phyloP scores from a whole-genome alignment of 306 rosid species.

The Purshia tridentata region DNA sequence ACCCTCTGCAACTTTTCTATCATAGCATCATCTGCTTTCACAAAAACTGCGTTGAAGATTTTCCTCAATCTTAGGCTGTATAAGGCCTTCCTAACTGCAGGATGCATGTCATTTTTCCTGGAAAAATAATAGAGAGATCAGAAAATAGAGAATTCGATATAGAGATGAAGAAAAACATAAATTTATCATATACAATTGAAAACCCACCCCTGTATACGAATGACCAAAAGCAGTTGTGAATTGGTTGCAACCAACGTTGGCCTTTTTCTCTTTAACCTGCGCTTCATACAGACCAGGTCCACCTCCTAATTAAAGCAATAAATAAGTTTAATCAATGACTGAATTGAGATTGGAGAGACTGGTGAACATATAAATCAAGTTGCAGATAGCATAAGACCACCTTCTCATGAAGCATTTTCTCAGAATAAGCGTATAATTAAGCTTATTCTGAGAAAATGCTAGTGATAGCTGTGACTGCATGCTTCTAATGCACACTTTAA shows the following conservation, averaged over 20 bases:
- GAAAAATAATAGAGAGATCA: background rate
- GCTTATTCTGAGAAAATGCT: too few species aligned
- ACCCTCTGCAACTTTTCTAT: constrained; percentile 66
- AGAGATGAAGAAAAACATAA: background rate
- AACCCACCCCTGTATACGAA: constrained; percentile 77
- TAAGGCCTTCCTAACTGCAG: constrained; percentile 55
- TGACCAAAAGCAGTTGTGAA: constrained; percentile 52
- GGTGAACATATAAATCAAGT: background rate
- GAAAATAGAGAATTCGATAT: background rate
- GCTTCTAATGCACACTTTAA: too few species aligned
- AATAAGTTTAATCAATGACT: background rate
- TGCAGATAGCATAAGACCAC: background rate
- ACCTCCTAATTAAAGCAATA: constrained; percentile 52
- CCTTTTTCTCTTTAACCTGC: constrained; percentile 64
- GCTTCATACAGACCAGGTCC: constrained; percentile 70
- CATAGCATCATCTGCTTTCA: constrained; percentile 52
- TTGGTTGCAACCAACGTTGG: constrained; percentile 22
- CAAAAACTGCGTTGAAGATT: constrained; percentile 64
- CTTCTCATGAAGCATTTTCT: too few species aligned
- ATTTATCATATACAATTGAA: background rate
- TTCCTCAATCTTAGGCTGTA: constrained; percentile 58
- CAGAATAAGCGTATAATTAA: too few species aligned
- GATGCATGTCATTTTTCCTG: constrained; percentile 92
- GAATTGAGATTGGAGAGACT: background rate
- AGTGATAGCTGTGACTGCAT: too few species aligned